These are phyloP conservation scores for Mortierella sp. DNA, from an alignment of 371 early-diverging fungal genomes.

Conservation along the genomic window DNA sequence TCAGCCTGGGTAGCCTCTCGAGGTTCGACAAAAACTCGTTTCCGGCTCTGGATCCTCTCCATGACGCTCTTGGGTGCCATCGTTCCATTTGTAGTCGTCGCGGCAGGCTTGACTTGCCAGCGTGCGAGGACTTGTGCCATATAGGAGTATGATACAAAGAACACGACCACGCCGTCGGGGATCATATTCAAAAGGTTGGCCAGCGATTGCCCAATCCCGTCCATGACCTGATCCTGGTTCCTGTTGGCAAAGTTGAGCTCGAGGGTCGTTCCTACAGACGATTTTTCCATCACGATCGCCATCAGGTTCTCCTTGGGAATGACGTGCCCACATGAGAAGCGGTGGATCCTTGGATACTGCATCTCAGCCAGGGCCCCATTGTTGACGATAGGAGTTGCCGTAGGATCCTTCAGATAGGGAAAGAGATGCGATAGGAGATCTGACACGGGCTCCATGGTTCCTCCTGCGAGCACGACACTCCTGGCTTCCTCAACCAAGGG, in stretches of 20 bases:
- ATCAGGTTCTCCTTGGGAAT: conserved; percentile 77
- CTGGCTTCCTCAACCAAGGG: conserved; percentile 85
- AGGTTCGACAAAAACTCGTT: conserved; percentile 79
- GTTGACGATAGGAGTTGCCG: not conserved
- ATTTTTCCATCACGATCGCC: conserved; percentile 71
- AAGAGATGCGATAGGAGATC: conserved; percentile 50
- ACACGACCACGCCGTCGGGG: conserved; percentile 96
- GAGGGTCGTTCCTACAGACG: conserved; percentile 74
- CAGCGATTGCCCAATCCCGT: conserved; percentile 80
- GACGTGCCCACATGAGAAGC: conserved; percentile 87
- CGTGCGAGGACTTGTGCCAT: conserved; percentile 75
- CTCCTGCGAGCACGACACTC: conserved; percentile 94
- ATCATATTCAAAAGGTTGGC: conserved; percentile 83
- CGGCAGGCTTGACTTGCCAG: conserved; percentile 64
- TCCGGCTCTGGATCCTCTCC: conserved; percentile 26
- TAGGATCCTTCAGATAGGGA: conserved; percentile 40
- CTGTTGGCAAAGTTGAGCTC: conserved; percentile 82
- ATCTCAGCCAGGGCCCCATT: conserved; percentile 43
- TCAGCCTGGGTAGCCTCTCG: conserved; percentile 72
- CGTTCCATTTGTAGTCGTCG: conserved; percentile 19
- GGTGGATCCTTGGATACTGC: conserved; percentile 68
- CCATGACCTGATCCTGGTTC: conserved; percentile 71
- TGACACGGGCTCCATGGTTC: conserved; percentile 95
- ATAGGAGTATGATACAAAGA: conserved; percentile 93
- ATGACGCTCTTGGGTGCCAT: conserved; percentile 16